Base-by-base conservation (phyloP, 2,329 filamentous ascomycete species). In the Colletotrichum abscissum region DNA sequence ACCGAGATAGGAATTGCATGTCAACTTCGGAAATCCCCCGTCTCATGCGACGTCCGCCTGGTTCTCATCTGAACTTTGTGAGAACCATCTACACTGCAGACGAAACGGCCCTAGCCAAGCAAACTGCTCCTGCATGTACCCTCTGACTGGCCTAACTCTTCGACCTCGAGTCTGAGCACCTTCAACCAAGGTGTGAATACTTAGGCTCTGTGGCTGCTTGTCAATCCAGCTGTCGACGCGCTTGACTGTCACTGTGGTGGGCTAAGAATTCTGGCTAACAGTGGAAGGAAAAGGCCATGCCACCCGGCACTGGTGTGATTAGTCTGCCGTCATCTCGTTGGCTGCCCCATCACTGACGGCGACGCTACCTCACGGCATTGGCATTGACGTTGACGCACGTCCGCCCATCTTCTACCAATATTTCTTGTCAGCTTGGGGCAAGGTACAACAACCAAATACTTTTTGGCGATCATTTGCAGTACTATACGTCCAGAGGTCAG, bases 81-180 rank as follows among this genome's bases (percentile, higher is more conserved):
- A 49, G 63, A 55, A 67, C 62, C 22, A 28, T 54, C 22, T 26
- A 49, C 56, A 60, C 52, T 52, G 49, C 59, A 60, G 60, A 62
- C 71, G 71, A 73, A 73, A 73, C 71, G 60, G 46, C 70, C 30
- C 33, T 69, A 65, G 66, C 69, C 59, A 70, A 62, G 70, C 67
- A 35, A 70, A 56, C 60, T 28, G 62, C 49, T 63, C 46, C 54
- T 59, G 63, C 67, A 73, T 59, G 55, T 28, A 49, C 70, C 55
- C 69, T 63, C 30, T 55, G 55, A 63, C 65, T 30, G 30, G 66
- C 54, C 33, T 46, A 26, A 38, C 30, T 38, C 57, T 55, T 57
- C 35, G 11, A 66, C 12, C 24, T 57, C 24, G 63, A 28, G 52
- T 65, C 42, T 42, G 30, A 59, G 42, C 65, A 28, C 28, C 28